phyloP scores from a whole-genome alignment of 2,329 filamentous ascomycete species.

The Tolypocladium cylindrosporum region DNA sequence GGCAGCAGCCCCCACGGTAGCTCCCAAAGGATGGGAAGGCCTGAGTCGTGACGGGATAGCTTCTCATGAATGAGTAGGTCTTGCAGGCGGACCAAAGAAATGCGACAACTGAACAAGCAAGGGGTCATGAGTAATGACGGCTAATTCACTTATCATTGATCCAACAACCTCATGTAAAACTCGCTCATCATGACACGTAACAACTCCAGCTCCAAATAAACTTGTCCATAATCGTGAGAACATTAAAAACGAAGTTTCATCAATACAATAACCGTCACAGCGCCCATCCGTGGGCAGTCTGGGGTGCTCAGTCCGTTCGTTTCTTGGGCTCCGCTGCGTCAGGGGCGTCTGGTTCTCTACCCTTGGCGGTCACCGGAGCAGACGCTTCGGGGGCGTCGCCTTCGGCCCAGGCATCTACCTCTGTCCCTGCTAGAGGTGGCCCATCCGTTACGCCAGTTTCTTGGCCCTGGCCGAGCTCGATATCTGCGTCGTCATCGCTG shows the following conservation, averaged over 20 bases:
- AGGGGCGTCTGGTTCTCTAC: conserved; percentile 12
- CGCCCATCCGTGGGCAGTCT: neutral
- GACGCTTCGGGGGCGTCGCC: conserved; percentile 25
- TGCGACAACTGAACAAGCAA: neutral
- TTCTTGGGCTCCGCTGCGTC: conserved; percentile 22
- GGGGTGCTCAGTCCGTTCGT: conserved; percentile 16
- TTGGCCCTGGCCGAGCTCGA: conserved; percentile 68
- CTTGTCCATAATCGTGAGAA: neutral
- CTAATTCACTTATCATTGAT: neutral
- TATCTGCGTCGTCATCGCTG: conserved; percentile 52
- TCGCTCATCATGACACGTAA: neutral
- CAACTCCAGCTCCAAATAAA: neutral
- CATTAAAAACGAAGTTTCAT: neutral
- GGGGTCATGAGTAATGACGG: neutral
- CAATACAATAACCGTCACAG: neutral
- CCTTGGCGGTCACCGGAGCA: conserved; percentile 5
- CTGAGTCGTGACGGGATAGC: neutral
- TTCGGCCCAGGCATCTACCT: conserved; percentile 47
- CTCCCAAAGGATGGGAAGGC: neutral
- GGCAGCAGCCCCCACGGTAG: neutral
- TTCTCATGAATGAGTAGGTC: too few relatives aligned
- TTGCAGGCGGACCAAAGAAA: neutral
- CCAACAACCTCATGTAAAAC: neutral
- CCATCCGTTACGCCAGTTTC: conserved; percentile 52
- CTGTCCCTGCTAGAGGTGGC: conserved; percentile 23